A percentile compares a stretch with the other conserved stretches of the same genome.
These are phyloP conservation scores for Termitomyces bulborhizus DNA, from an alignment of 768 basidiomycete genomes.

Conservation along the genomic window DNA sequence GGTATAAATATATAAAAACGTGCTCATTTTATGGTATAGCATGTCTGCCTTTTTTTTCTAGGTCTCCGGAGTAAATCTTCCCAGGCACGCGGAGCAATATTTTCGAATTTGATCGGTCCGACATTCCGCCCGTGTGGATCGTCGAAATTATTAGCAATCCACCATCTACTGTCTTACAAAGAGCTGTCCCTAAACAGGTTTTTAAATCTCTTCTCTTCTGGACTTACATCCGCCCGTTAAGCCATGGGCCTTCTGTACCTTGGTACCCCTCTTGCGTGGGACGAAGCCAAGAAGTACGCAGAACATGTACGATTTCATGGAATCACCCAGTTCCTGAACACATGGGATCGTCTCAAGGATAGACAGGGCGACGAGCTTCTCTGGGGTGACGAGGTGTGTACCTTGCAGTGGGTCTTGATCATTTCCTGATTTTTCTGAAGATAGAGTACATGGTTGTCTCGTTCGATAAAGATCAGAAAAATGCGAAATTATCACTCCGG, in stretches of 20 bases:
- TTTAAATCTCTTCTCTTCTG: background rate
- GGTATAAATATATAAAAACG: no score
- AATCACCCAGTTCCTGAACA: slow-evolving; percentile 90
- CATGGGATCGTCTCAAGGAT: slow-evolving; percentile 90
- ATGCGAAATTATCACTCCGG: slow-evolving; percentile 85
- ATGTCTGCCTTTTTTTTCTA: no score
- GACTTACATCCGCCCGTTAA: background rate
- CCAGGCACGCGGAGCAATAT: no score
- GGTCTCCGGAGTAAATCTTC: no score
- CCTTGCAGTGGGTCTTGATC: background rate
- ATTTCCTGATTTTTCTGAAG: slow-evolving; percentile 30
- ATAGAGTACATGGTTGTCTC: slow-evolving; percentile 95
- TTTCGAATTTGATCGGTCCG: slow-evolving; percentile 5
- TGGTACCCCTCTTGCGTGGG: slow-evolving; percentile 91
- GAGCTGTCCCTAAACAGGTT: slow-evolving; percentile 3
- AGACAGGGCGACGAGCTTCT: slow-evolving; percentile 85
- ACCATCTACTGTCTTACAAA: slow-evolving; percentile 14
- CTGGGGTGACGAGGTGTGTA: slow-evolving; percentile 94
- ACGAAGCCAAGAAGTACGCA: slow-evolving; percentile 79
- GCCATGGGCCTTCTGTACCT: slow-evolving; percentile 89
- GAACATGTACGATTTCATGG: slow-evolving; percentile 91
- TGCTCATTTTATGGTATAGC: no score
- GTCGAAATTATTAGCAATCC: slow-evolving; percentile 10
- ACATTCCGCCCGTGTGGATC: background rate
- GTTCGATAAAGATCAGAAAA: slow-evolving; percentile 72